Percentiles rank a stretch among this genome's conserved stretches.
These are phyloP conservation scores for Juncus inflexus DNA, from an alignment of 176 grass and related monocot genomes.

Conservation along the genomic window DNA sequence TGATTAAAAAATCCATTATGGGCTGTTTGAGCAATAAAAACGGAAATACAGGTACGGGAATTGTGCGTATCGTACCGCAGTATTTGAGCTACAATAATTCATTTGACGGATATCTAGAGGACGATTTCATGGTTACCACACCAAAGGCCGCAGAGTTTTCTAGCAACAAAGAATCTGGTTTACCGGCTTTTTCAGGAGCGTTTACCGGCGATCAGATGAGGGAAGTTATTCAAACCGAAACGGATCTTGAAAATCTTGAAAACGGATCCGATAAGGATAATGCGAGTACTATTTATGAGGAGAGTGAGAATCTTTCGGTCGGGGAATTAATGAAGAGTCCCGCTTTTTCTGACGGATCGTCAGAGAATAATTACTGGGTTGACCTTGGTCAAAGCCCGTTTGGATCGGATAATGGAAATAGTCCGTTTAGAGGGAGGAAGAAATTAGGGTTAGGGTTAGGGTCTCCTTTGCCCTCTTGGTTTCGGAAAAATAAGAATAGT, in stretches of 20 bases:
- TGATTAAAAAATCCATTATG: conserved; percentile 97
- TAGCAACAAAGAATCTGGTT: conserved; percentile 56
- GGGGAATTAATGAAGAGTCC: conserved; percentile 90
- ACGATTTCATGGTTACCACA: conserved; percentile 61
- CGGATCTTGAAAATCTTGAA: conserved; percentile 85
- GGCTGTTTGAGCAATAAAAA: conserved; percentile 68
- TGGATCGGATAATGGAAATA: conserved; percentile 58
- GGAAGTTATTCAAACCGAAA: conserved; percentile 81
- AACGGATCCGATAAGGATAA: conserved; percentile 84
- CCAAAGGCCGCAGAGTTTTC: conserved; percentile 39
- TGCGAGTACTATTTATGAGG: conserved; percentile 94
- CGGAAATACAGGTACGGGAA: conserved; percentile 60
- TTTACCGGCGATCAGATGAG: conserved; percentile 88
- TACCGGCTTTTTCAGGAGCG: conserved; percentile 85
- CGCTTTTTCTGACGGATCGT: conserved; percentile 23
- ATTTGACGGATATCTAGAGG: conserved; percentile 62
- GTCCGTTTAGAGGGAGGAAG: conserved; percentile 59
- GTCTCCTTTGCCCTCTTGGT: conserved; percentile 79
- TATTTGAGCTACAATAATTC: conserved; percentile 73
- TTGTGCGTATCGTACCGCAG: conserved; percentile 86
- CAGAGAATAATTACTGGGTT: conserved; percentile 25
- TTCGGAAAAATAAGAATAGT: conserved; percentile 61
- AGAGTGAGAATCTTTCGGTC: conserved; percentile 81
- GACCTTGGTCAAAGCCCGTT: conserved; percentile 70
- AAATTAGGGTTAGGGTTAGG: conserved; percentile 42